Evolutionary conservation across 352 stramenopile genomes (phyloP).

Genomic region (Phytophthora pini): DNA sequence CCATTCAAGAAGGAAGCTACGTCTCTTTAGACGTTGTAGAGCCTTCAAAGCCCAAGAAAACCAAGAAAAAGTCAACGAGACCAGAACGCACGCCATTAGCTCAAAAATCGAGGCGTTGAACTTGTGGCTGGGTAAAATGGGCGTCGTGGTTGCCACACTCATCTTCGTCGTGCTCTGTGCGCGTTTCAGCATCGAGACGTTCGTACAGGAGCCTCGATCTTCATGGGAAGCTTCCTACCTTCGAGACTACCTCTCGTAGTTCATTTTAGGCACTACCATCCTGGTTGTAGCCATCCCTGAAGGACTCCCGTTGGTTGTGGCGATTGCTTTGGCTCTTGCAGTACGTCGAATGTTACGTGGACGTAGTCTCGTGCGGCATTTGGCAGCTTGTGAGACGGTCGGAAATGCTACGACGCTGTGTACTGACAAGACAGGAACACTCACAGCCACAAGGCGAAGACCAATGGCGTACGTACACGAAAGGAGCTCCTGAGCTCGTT

Average conservation of each 20-base stretch:
- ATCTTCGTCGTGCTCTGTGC: slow-evolving; percentile 67
- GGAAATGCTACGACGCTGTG: slow-evolving; percentile 97
- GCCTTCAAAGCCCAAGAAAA: slow-evolving; percentile 10
- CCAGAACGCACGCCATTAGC: slow-evolving; percentile 63
- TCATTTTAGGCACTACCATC: slow-evolving; percentile 91
- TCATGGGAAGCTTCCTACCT: slow-evolving; percentile 47
- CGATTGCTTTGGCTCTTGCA: slow-evolving; percentile 88
- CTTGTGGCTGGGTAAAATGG: slow-evolving; percentile 71
- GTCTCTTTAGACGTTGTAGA: slow-evolving; percentile 13
- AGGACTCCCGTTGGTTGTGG: slow-evolving; percentile 90
- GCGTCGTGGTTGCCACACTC: slow-evolving; percentile 58
- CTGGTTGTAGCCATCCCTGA: slow-evolving; percentile 89
- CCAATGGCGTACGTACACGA: slow-evolving; percentile 45
- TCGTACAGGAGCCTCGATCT: slow-evolving; percentile 49
- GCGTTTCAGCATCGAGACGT: slow-evolving; percentile 68
- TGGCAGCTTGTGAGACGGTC: slow-evolving; percentile 97
- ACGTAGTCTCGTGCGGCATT: slow-evolving; percentile 96
- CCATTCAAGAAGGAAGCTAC: slow-evolving; percentile 48
- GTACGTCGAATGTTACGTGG: slow-evolving; percentile 97
- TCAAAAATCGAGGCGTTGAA: slow-evolving; percentile 74
- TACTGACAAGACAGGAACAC: slow-evolving; percentile 96
- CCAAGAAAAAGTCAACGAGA: slow-evolving; percentile 15
- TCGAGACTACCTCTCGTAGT: slow-evolving; percentile 68
- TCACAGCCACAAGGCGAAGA: slow-evolving; percentile 84
- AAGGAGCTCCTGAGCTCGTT: slow-evolving; percentile 66